These are phyloP conservation scores for Cunninghamia lanceolata DNA, from an alignment of 75 land plant species.

Conservation along the genomic window DNA sequence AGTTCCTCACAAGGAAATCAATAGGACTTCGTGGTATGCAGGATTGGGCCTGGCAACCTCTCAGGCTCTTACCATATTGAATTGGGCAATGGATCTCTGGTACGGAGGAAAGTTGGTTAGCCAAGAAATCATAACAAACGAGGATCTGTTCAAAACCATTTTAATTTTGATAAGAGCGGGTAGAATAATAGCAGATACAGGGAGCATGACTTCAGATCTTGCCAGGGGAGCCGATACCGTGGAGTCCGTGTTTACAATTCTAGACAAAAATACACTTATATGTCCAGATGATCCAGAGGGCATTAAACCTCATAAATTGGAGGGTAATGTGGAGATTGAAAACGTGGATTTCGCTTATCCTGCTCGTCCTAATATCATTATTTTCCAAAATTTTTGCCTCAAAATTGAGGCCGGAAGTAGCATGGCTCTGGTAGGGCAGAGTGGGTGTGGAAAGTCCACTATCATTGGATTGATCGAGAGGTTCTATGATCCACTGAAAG, in stretches of 20 bases:
- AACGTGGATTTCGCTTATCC: constrained; percentile 80
- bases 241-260: constrained; percentile 52
- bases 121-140: constrained; percentile 31
- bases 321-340: constrained; percentile 45
- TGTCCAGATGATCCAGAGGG: constrained; percentile 23
- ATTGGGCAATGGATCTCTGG: constrained; percentile 77
- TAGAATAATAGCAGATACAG: constrained; percentile 73
- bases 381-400: constrained; percentile 44
- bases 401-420: constrained; percentile 51
- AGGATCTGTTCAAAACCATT: constrained; percentile 55
- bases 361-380: constrained; percentile 41
- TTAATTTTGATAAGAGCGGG: constrained; percentile 69
- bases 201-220: constrained; percentile 74
- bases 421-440: constrained; percentile 68
- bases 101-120: constrained; percentile 60
- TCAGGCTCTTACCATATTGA: constrained; percentile 32
- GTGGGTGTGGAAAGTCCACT: constrained; percentile 77
- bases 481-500: constrained; percentile 58
- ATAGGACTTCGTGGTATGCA: background rate
- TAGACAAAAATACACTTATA: constrained; percentile 47
- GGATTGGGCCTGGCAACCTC: constrained; percentile 31
- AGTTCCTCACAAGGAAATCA: constrained; percentile 32
- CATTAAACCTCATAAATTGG: constrained; percentile 9
- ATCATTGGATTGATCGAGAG: constrained; percentile 69
- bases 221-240: constrained; percentile 62